phyloP scores from a whole-genome alignment of 176 grass and related monocot species.

The Eleusine coracana region DNA sequence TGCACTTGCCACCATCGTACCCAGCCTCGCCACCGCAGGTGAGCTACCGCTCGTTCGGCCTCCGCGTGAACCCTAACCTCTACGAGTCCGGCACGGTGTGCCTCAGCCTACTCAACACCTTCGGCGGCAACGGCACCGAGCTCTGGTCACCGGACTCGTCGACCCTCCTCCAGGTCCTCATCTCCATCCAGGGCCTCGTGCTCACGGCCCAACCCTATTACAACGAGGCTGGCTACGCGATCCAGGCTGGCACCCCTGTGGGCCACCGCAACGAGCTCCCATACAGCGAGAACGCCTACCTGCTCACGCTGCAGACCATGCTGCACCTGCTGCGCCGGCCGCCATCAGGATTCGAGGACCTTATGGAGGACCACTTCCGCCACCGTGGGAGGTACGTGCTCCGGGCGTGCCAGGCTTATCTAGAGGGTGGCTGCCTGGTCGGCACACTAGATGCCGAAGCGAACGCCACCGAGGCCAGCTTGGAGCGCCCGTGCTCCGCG shows the following conservation, averaged over 20 bases:
- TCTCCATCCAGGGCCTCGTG: slow-evolving; percentile 30
- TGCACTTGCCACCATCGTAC: not conserved
- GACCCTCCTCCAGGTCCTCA: not conserved
- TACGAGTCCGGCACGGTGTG: slow-evolving; percentile 39
- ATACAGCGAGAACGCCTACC: slow-evolving; percentile 15
- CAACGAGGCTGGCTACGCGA: slow-evolving; percentile 29
- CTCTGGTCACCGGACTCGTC: slow-evolving; percentile 21
- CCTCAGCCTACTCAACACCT: slow-evolving; percentile 33
- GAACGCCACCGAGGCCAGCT: not conserved
- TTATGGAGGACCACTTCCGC: not conserved
- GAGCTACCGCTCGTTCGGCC: slow-evolving; percentile 31
- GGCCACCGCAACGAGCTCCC: slow-evolving; percentile 2
- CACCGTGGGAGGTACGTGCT: not conserved
- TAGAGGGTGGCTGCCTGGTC: too few species aligned
- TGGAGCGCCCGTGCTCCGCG: not conserved
- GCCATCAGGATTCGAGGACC: not conserved
- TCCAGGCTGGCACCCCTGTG: not conserved
- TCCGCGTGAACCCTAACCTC: slow-evolving; percentile 42
- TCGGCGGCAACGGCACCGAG: slow-evolving; percentile 6
- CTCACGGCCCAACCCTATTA: slow-evolving; percentile 17
- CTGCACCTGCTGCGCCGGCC: not conserved
- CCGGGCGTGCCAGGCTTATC: not conserved
- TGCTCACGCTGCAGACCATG: not conserved
- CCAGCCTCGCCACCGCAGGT: not conserved
- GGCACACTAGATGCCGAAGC: not conserved